These are phyloP conservation scores for Endogone sp. DNA, from an alignment of 192 early-diverging fungal species.

Conservation along the genomic window DNA sequence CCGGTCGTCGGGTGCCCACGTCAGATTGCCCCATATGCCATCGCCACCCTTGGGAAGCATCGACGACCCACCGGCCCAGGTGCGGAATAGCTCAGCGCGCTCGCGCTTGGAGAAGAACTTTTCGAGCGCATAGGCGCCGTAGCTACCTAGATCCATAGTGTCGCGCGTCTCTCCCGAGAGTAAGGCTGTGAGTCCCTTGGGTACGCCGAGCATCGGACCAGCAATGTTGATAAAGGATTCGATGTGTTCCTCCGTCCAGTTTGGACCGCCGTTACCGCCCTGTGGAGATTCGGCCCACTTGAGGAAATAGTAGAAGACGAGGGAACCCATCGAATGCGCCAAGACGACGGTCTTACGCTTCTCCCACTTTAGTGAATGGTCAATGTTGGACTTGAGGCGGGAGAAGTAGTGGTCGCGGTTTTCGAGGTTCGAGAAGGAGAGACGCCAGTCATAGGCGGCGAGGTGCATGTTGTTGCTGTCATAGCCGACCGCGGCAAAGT, in stretches of 20 bases:
- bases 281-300: slow-evolving; percentile 73
- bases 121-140: slow-evolving; percentile 78
- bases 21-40: slow-evolving; percentile 67
- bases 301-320: slow-evolving; percentile 78
- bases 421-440: slow-evolving; percentile 76
- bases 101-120: slow-evolving; percentile 79
- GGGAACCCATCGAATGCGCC: slow-evolving; percentile 66
- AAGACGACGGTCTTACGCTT: slow-evolving; percentile 55
- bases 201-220: slow-evolving; percentile 81
- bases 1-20: slow-evolving; percentile 71
- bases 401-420: slow-evolving; percentile 81
- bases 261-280: slow-evolving; percentile 64
- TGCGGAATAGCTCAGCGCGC: slow-evolving; percentile 70
- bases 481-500: slow-evolving; percentile 79
- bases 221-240: slow-evolving; percentile 81
- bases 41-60: slow-evolving; percentile 86
- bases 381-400: slow-evolving; percentile 66
- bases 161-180: slow-evolving; percentile 81
- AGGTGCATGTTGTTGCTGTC: slow-evolving; percentile 86
- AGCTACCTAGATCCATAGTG: slow-evolving; percentile 72
- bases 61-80: slow-evolving; percentile 73
- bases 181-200: slow-evolving; percentile 74
- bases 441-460: slow-evolving; percentile 87
- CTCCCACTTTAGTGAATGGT: slow-evolving; percentile 40
- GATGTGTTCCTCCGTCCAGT: slow-evolving; percentile 78